phyloP scores from a whole-genome alignment of 768 basidiomycete species.

The Clitopilus passeckerianus region DNA sequence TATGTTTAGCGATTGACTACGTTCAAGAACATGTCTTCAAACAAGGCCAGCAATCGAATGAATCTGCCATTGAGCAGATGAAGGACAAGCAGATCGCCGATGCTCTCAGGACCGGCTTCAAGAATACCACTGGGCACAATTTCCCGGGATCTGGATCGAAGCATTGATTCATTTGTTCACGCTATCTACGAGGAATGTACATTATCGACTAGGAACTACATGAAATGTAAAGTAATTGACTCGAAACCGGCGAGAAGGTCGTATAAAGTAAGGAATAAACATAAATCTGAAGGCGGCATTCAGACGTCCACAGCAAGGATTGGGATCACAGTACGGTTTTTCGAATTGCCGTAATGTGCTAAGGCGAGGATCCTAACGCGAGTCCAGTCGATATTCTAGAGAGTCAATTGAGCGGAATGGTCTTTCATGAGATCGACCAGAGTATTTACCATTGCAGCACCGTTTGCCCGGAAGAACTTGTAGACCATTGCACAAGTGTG shows the following conservation, averaged over 20 bases:
- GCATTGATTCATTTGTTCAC: not conserved
- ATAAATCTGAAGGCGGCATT: not conserved
- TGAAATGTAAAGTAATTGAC: not conserved
- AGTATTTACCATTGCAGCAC: not conserved
- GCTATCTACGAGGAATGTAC: no score
- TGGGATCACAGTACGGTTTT: not conserved
- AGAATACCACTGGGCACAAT: slow-evolving; percentile 27
- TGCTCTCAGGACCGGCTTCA: slow-evolving; percentile 23
- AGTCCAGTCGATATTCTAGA: not conserved
- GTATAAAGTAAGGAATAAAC: no score
- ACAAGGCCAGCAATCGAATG: slow-evolving; percentile 30
- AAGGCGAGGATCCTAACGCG: not conserved
- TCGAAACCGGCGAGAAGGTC: no score
- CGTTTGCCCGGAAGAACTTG: not conserved
- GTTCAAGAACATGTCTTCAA: slow-evolving; percentile 36
- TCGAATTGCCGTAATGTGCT: not conserved
- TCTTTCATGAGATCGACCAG: not conserved
- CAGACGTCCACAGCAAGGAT: not conserved
- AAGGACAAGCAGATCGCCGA: slow-evolving; percentile 35
- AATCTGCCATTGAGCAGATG: slow-evolving; percentile 31
- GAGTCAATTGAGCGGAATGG: not conserved
- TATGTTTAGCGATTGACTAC: slow-evolving; percentile 29
- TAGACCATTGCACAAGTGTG: not conserved
- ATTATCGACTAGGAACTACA: not conserved
- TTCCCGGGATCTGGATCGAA: slow-evolving; percentile 10